Evolutionary conservation across 1,139 yeast species (phyloP).

Genomic region (Wickerhamomyces sp.): DNA sequence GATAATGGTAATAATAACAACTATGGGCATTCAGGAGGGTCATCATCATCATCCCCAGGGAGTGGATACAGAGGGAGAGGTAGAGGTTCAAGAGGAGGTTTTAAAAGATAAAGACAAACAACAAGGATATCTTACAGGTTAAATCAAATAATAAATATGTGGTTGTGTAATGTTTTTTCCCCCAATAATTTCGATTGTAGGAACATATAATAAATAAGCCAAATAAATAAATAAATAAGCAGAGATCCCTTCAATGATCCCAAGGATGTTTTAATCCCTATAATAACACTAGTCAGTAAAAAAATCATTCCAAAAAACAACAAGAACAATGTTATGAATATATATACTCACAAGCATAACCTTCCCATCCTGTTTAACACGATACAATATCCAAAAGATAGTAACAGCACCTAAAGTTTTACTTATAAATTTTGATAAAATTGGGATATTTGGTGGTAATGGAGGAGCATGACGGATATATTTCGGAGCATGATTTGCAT

Average conservation of each 20-base stretch:
- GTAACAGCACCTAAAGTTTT: slow-evolving; percentile 21
- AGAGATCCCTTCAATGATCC: slow-evolving; percentile 16
- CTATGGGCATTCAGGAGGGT: background rate
- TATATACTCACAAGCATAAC: slow-evolving; percentile 20
- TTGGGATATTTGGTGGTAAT: slow-evolving; percentile 19
- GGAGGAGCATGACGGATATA: slow-evolving; percentile 23
- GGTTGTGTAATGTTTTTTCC: too few relatives aligned
- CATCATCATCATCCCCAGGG: background rate
- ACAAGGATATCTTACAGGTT: too few relatives aligned
- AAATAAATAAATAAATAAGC: background rate
- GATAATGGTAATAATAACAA: background rate
- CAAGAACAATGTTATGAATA: background rate
- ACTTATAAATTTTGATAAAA: slow-evolving; percentile 13
- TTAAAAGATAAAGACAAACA: slow-evolving; percentile 10
- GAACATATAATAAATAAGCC: background rate
- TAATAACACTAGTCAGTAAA: background rate
- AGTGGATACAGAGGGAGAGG: slow-evolving; percentile 9
- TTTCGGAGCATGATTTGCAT: slow-evolving; percentile 11
- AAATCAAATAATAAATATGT: too few relatives aligned
- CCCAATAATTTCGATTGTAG: too few relatives aligned
- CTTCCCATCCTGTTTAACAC: slow-evolving; percentile 20
- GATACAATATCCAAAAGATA: slow-evolving; percentile 22
- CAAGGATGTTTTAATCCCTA: slow-evolving; percentile 23
- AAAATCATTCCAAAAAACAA: background rate
- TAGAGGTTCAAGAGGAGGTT: slow-evolving; percentile 7